These are phyloP conservation scores for Chlamydomonas reinhardtii DNA, from an alignment of 163 green algal genomes.

Conservation along the genomic window DNA sequence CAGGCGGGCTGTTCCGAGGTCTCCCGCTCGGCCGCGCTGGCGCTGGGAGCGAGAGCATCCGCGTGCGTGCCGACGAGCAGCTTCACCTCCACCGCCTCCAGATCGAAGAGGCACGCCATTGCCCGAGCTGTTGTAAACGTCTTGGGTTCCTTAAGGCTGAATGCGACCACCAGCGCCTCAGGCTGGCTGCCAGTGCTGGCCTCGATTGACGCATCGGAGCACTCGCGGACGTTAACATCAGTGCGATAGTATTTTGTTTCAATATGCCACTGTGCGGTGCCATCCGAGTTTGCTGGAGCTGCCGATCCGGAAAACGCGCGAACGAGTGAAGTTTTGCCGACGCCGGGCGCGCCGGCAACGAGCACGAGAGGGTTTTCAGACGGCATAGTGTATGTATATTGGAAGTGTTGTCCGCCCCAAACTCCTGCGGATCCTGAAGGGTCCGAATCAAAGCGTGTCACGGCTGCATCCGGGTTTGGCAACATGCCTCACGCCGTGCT, in stretches of 20 bases:
- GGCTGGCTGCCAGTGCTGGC: neutral
- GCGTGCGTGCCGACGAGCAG: constrained; percentile 64
- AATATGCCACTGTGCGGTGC: constrained; percentile 10
- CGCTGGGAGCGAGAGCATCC: constrained; percentile 25
- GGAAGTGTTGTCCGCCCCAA: too few species aligned
- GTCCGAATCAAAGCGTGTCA: too few species aligned
- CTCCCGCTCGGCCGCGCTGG: neutral
- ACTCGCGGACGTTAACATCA: constrained; percentile 23
- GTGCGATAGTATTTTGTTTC: constrained; percentile 62
- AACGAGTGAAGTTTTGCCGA: too few species aligned
- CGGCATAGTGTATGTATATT: too few species aligned
- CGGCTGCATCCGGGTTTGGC: too few species aligned
- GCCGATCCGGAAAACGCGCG: too few species aligned
- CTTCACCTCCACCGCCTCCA: constrained; percentile 54
- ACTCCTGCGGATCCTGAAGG: too few species aligned
- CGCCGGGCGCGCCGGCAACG: too few species aligned
- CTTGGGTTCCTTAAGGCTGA: constrained; percentile 38
- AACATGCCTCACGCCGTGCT: too few species aligned
- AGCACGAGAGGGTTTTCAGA: too few species aligned
- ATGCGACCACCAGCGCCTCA: constrained; percentile 70
- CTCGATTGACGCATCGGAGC: too few species aligned
- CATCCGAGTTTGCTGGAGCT: too few species aligned
- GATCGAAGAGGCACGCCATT: constrained; percentile 37
- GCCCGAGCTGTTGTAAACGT: constrained; percentile 36
- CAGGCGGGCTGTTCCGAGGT: neutral